Base-by-base conservation (phyloP, 768 basidiomycete genomes). In the Rhizopogon sp. region DNA sequence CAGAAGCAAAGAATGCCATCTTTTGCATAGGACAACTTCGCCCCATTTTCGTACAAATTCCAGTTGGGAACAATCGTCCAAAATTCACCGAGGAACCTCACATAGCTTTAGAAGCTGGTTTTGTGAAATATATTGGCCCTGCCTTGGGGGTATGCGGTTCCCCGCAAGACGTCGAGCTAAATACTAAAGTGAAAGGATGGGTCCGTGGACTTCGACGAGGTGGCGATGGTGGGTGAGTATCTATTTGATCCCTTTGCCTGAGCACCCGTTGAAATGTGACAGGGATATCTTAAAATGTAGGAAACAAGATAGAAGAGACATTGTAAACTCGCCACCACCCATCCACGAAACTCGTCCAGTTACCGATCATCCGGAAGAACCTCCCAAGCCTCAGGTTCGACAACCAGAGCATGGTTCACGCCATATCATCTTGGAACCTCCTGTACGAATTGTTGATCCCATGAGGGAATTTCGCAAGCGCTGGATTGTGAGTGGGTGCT, bases 141-240 rank as follows among this genome's bases (percentile, higher is more conserved):
- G 66, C 71, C 22, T 73, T 70, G 3, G 69, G 72, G 3, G 63
- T 66, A 35, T 84, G 81, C 61, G 84, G 82, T 1, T 70, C 67
- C 29, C 86, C 87, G 2, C 67, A 69, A 52, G 70, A 76, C 2
- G 61, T 87, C 4, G 76, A 79, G 20, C 63, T 60, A 2, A 62
- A 80, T 42, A 46, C 55, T 9, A 58, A 77, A 29, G 61, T 89
- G 22, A 61, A 60, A 4, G 66, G 70, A 47, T 89, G 87, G 87
- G 69, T 76, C 16, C 62, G 75, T 7, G 85, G 82, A n/a, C 67
- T 88, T 46, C 76, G 74, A 52, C 66, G 75, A 43, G 73, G 76
- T 39, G 85, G 83, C 37, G 83, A 84, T 43, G 81, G 74, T 58
- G 84, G 84, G 86, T 87, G 64, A 68, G 81, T 74, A 37, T 56